Evolutionary conservation across 2,329 filamentous ascomycete genomes (phyloP).

Genomic region (Geoglossum cookeanum): DNA sequence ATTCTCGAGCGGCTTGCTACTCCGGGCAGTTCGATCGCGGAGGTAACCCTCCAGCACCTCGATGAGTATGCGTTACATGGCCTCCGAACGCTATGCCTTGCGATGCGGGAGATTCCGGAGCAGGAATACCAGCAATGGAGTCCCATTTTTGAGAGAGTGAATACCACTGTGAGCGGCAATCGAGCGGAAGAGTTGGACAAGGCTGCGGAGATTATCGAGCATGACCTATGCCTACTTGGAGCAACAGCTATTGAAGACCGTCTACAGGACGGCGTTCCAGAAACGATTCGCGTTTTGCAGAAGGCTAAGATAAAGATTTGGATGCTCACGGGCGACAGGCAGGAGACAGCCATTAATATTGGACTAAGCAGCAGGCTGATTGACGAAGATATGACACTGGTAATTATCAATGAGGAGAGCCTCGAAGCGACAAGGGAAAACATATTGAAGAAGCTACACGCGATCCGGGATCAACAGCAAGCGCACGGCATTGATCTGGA

Average conservation of each 20-base stretch:
- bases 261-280: conserved; percentile 89
- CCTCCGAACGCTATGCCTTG: conserved; percentile 80
- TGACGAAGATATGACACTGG: conserved; percentile 93
- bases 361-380: conserved; percentile 99
- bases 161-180: conserved; percentile 80
- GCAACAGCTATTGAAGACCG: conserved; percentile 96
- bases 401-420: conserved; percentile 87
- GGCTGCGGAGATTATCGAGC: conserved; percentile 87
- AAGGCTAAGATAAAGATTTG: conserved; percentile 96
- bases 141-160: conserved; percentile 67
- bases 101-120: conserved; percentile 83
- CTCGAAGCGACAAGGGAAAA: conserved; percentile 68
- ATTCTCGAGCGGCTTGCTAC: conserved; percentile 79
- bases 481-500: conserved; percentile 57
- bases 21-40: conserved; percentile 70
- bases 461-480: conserved; percentile 68
- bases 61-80: conserved; percentile 97
- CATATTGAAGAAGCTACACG: conserved; percentile 80
- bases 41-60: conserved; percentile 81
- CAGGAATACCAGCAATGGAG: conserved; percentile 78
- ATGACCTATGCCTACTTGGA: conserved; percentile 74
- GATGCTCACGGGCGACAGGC: conserved; percentile 92
- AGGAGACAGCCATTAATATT: conserved; percentile 98
- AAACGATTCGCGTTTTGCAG: conserved; percentile 94
- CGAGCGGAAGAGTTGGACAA: conserved; percentile 92